A percentile compares a stretch with the other conserved stretches of the same genome.
These are phyloP conservation scores for Parachaetomium inaequale DNA, from an alignment of 495 filamentous ascomycete genomes.

Conservation along the genomic window DNA sequence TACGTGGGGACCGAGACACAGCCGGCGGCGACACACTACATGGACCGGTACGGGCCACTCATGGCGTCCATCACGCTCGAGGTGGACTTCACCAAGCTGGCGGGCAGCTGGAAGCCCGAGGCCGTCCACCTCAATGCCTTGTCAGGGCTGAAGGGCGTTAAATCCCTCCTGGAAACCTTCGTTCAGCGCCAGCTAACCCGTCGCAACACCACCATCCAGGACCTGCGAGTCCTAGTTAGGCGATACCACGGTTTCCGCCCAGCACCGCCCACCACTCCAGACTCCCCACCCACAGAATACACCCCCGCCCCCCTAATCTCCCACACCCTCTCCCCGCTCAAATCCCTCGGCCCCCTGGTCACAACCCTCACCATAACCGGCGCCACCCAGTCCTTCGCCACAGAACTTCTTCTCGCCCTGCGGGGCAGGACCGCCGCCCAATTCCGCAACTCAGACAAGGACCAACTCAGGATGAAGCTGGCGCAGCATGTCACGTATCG, in stretches of 20 bases:
- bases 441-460: too few relatives aligned
- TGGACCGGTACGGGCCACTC: conserved; percentile 24
- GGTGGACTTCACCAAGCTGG: conserved; percentile 30
- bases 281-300: conserved; percentile 10
- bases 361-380: conserved; percentile 27
- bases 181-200: conserved; percentile 17
- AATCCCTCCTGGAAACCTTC: conserved; percentile 20
- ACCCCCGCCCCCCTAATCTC: conserved; percentile 21
- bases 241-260: conserved; percentile 29
- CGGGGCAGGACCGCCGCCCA: background rate
- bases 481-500: background rate
- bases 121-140: conserved; percentile 15
- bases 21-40: conserved; percentile 19
- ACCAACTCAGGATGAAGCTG: too few relatives aligned
- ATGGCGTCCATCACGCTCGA: conserved; percentile 34
- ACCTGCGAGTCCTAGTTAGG: conserved; percentile 27
- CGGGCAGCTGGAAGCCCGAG: conserved; percentile 16
- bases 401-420: background rate
- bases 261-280: background rate
- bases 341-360: conserved; percentile 20
- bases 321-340: conserved; percentile 25
- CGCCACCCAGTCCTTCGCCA: conserved; percentile 20
- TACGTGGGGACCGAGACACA: conserved; percentile 12
- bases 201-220: conserved; percentile 15
- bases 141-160: conserved; percentile 5